Evolutionary conservation across 108 stramenopile species (phyloP), one percentile per base, ranked within the genome.

Genomic region (Skeletonema costatum): DNA sequence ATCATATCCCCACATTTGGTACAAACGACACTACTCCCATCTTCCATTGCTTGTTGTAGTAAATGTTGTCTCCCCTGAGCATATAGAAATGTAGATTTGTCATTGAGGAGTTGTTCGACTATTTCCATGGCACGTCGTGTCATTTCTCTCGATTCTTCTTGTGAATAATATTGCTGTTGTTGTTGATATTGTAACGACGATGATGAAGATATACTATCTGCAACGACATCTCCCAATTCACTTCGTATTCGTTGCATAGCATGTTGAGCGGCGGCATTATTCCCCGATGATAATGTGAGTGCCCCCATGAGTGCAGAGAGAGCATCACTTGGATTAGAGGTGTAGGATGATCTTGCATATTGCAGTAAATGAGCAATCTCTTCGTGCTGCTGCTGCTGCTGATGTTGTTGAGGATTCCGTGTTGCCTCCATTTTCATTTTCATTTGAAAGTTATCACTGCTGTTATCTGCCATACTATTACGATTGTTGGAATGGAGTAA

Each of bases 21-120:
- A 75, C 86, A 87, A 30, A 85, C 81, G 29, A 87, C 76, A 38
- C 71, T 73, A 8, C 64, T 66, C 11, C 86, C 86, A 74, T 87
- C 86, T 70, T 87, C 81, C 86, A 87, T 87, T 5, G 86, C 72
- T 51, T 87, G 84, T 29, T 78, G 83, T 36, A 87, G 42, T 32
- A 87, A 56, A 61, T 85, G 73, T 46, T 83, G 71, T 59, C 71
- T 66, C 30, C 86, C 86, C 77, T 74, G 77, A 7, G 64, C 77
- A 41, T 80, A 68, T 13, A 85, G 53, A 48, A 85, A 70, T 14
- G 85, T 82, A 5, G 80, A 82, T 41, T 62, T 73, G 36, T 79
- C 80, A 77, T 76, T 73, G 16, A 79, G 60, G 56, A 79, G 66
- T 41, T 74, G 53, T 64, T 83, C 65, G 9, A 82, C 74, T 12